Base-by-base conservation (phyloP, 768 basidiomycete species). In the Lactarius sp. region DNA sequence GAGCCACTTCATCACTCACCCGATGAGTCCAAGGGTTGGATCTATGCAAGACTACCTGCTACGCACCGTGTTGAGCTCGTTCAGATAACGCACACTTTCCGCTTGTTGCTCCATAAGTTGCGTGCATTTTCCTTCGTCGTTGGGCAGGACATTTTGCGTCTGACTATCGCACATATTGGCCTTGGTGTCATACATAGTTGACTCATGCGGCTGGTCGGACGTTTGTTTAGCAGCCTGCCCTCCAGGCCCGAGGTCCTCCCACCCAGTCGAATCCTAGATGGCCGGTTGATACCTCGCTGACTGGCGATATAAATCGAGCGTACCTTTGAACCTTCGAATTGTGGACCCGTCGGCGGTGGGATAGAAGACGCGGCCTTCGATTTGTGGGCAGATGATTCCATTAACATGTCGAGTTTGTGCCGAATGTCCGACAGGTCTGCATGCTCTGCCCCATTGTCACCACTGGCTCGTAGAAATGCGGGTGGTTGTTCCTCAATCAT, bases 81-180 rank as follows among this genome's bases (percentile, higher is more conserved):
- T 87, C 39, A 92, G 79, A 71, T 92, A 92, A 22, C 89, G 82
- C 64, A 86, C 84, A 64, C 83, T 88, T 67, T 91, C 90, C 6
- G 80, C 79, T 70, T 90, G 88, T 70, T 88, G 86, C 58, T 84
- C 81, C n/a, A 77, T 70, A 67, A 83, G 81, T 7, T 80, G 62
- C 3, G 73, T 76, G 33, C 79, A 80, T 64, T 83, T 80, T 20
- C 72, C 76, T 61, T 78, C 75, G 10, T 82, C 83, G 31, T 77
- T 75, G 57, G 77, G 77, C 20, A 88, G 70, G n/a, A 83, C 70
- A 57, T 78, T 78, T 57, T 77, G 73, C 9, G 83, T 62, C 77
- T 81, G 60, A 20, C 27, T 22, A 14, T 53, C 12, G 4, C 46
- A 10, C 16, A n/a, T 36, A 41, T 12, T 42, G 12, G 18, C 57